Evolutionary conservation across 2,329 filamentous ascomycete genomes (phyloP).

Genomic region (Fusarium sp.): DNA sequence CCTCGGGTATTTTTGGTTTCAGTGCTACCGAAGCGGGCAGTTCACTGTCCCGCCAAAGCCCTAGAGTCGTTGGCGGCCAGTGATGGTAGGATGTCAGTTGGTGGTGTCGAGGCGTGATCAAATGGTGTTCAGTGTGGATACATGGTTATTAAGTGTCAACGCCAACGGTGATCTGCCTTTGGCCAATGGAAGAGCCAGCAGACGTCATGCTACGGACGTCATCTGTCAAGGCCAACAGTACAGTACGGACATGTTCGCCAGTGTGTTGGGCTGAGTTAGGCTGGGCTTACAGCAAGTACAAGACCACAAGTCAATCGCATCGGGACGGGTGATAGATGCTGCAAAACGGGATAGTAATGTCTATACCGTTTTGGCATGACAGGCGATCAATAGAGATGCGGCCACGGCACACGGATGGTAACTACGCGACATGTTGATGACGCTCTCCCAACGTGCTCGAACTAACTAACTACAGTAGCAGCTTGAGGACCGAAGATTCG

Average conservation of each 20-base stretch:
- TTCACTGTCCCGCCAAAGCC: slow-evolving; percentile 14
- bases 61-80: slow-evolving; percentile 30
- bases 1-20: slow-evolving; percentile 23
- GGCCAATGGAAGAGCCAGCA: slow-evolving; percentile 30
- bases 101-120: slow-evolving; percentile 39
- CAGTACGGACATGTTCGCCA: slow-evolving; percentile 18
- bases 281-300: slow-evolving; percentile 19
- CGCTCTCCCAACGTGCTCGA: slow-evolving; percentile 20
- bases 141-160: slow-evolving; percentile 41
- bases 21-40: slow-evolving; percentile 26
- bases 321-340: slow-evolving; percentile 23
- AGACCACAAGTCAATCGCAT: slow-evolving; percentile 1
- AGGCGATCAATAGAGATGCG: slow-evolving; percentile 23
- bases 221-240: slow-evolving; percentile 28
- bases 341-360: slow-evolving; percentile 6
- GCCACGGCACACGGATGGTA: slow-evolving; percentile 26
- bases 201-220: slow-evolving; percentile 45
- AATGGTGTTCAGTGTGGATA: slow-evolving; percentile 38
- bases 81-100: slow-evolving; percentile 30
- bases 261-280: slow-evolving; percentile 24
- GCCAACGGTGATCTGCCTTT: slow-evolving; percentile 35
- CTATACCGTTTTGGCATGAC: slow-evolving; percentile 31
- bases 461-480: background rate
- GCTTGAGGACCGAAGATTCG: slow-evolving; percentile 6
- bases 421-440: slow-evolving; percentile 19